Base-by-base conservation (phyloP, 116 monocot genomes). In the Papilionanthe hybrid region DNA sequence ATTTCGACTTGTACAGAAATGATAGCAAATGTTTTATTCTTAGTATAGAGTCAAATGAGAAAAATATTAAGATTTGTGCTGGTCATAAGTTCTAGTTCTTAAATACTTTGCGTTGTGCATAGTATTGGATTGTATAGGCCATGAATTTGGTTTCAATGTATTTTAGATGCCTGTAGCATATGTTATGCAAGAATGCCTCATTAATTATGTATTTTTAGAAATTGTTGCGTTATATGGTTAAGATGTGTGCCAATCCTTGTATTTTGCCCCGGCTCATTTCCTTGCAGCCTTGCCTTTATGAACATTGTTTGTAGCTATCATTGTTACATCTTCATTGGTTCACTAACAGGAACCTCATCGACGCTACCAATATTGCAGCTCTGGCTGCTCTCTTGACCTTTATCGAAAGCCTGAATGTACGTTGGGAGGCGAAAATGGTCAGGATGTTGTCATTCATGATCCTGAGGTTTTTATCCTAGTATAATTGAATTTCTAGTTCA, bases 311-410 rank as follows among this genome's bases (percentile, higher is more conserved):
- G 44, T 73, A 9, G 73, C 20, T 72, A 73, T 73, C 37, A 7
- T 73, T 32, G 4, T 23, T 11, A 5, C 23, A 69, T 20, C 73
- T 43, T 49, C 12, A 75, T 75, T 75, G 45, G 9, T 49, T 75
- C 23, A 75, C 23, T 12, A 44, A 20, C 81, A 99, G 99, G 88
- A 99, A 99, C 87, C 93, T 99, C 58, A 95, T 99, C 65, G 99
- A 99, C 88, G 89, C 95, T 37, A 95, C 99, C 80, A 99, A 93
- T 82, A 87, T 92, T 75, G 95, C 99, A 83, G 95, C 92, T 84
- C 83, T 99, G 78, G 92, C 92, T 78, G 90, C 95, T 78, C 89
- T 99, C n/a, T 78, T 79, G 71, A 92, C 95, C 43, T 99, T n/a
- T n/a, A 92, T 79, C 87, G 85, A 66, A 87, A 93, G 74, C 93